These are phyloP conservation scores for Cytospora mali DNA, from an alignment of 2,329 filamentous ascomycete genomes.

Conservation along the genomic window DNA sequence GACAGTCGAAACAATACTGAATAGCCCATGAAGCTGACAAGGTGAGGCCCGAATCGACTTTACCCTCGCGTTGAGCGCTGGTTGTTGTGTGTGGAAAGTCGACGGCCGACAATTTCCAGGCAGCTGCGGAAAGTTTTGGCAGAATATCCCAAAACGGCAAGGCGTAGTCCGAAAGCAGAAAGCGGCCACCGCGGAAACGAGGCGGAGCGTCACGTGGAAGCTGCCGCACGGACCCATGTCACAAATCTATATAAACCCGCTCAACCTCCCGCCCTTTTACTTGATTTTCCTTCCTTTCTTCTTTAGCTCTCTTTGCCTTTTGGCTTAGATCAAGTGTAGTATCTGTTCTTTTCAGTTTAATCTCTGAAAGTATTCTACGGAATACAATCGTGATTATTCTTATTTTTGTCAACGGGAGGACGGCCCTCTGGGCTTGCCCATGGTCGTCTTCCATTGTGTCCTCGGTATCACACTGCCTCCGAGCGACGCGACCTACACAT, in stretches of 20 bases:
- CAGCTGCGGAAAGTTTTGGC: neutral
- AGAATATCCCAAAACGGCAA: neutral
- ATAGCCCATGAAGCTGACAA: neutral
- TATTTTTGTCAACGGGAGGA: constrained; percentile 63
- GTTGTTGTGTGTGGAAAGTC: neutral
- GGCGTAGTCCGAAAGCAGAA: neutral
- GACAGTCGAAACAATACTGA: neutral
- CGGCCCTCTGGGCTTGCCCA: constrained; percentile 70
- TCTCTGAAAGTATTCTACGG: constrained; percentile 72
- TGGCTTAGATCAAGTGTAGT: constrained; percentile 73
- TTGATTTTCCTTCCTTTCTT: constrained; percentile 3
- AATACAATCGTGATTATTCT: constrained; percentile 69
- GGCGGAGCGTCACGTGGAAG: neutral
- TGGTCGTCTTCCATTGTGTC: constrained; percentile 64
- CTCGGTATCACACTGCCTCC: constrained; percentile 72
- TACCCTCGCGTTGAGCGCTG: neutral
- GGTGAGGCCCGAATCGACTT: neutral
- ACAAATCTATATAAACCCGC: constrained; percentile 13
- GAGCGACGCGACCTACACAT: constrained; percentile 63
- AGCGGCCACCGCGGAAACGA: constrained; percentile 1
- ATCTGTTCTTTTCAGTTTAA: constrained; percentile 85
- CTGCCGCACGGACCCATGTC: neutral
- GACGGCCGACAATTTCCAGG: neutral
- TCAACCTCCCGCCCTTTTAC: neutral
- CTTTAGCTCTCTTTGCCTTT: constrained; percentile 21